Evolutionary conservation across 1,139 yeast species (phyloP), one percentile per base, ranked within the genome.

Genomic region (Nakaseomyces glabratus): DNA sequence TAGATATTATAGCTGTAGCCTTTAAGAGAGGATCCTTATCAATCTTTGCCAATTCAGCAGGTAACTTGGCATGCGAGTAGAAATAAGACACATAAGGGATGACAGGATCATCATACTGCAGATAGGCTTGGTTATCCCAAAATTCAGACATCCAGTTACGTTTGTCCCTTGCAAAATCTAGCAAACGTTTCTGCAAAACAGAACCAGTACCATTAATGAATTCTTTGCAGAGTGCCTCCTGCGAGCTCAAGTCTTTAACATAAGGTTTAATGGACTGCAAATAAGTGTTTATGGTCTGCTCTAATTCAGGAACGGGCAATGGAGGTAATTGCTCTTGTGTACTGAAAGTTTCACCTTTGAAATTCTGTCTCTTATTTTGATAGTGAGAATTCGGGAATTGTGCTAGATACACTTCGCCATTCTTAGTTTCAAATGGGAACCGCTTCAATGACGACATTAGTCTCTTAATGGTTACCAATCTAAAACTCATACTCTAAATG

Each of bases 101-200:
- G 16, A 90, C 84, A 0, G 97, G 95, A 58, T 85, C 97, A 48
- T 93, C 73, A 63, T 85, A 86, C 26, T 82, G 76, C 67, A 90
- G 66, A 61, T 90, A 90, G 20, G 96, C 95, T 49, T 81, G 85
- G 52, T 82, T 82, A 59, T 88, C 95, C 98, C 98, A 90, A 70
- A 81, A 85, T 42, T 75, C 81, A 36, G 84, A 75, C 53, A 90
- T 71, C 98, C 98, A 90, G 61, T 90, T 90, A 56, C 84, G 78
- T 36, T 60, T 64, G 38, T 55, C 62, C 46, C 76, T 71, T 26
- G 93, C 78, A 48, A 74, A 73, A 19, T 69, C 64, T 28, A 62
- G 55, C 38, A 90, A 69, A 46, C 90, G 71, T 37, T 64, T 47
- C 57, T 90, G 97, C 44, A 90, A 69, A 24, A 61, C 61, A 32